Conservation (phyloP, 2,329 filamentous ascomycete genomes). For the Stagonosporopsis chrysanthemi region DNA sequence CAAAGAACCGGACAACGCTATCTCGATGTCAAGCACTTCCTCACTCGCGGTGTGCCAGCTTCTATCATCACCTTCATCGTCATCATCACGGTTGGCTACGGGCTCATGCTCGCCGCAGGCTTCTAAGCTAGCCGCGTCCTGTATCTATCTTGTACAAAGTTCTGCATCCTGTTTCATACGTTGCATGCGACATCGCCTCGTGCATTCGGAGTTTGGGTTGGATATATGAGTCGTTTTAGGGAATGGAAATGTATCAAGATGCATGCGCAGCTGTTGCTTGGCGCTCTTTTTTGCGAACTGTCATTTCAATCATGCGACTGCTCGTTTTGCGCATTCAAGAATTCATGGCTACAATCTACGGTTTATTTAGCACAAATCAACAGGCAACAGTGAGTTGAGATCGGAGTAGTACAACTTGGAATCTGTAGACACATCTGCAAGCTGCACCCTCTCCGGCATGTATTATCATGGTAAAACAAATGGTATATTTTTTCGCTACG, state of each 20-base stretch:
- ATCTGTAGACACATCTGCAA: not conserved
- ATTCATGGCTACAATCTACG: no score
- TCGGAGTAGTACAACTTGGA: no score
- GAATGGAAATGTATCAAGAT: not conserved
- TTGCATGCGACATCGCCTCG: slow-evolving; percentile 15
- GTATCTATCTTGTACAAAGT: slow-evolving; percentile 6
- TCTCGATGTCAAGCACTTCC: slow-evolving; percentile 90
- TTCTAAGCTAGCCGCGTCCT: slow-evolving; percentile 54
- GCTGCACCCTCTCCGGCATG: not conserved
- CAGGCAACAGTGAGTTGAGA: no score
- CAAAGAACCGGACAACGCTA: slow-evolving; percentile 89
- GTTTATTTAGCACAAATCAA: no score
- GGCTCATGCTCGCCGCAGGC: slow-evolving; percentile 79
- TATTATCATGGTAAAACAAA: not conserved
- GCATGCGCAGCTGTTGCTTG: not conserved
- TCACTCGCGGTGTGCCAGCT: slow-evolving; percentile 89
- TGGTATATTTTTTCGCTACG: not conserved
- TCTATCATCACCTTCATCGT: slow-evolving; percentile 82
- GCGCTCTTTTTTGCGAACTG: not conserved
- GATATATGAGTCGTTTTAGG: not conserved
- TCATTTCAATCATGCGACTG: not conserved
- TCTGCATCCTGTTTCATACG: slow-evolving; percentile 4
- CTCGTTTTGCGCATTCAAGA: no score
- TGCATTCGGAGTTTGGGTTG: slow-evolving; percentile 3
- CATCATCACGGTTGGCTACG: slow-evolving; percentile 89